phyloP scores from a whole-genome alignment of 768 basidiomycete genomes.

The Omphalotus guepiniiformis region DNA sequence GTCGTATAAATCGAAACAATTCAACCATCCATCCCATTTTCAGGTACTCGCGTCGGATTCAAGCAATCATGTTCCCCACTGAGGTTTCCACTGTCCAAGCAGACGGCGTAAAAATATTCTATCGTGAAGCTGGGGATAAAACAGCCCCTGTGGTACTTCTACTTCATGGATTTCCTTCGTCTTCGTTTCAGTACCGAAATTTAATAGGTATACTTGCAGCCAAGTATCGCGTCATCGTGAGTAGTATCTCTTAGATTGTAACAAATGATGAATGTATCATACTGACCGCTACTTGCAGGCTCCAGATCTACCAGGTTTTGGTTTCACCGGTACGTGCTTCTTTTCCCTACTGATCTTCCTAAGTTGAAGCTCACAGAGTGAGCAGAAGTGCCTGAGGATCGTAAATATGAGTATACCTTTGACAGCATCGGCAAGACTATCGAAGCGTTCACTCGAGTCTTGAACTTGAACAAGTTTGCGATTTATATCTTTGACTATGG shows the following conservation, averaged over 20 bases:
- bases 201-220: slow-evolving; percentile 38
- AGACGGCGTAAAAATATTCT: slow-evolving; percentile 38
- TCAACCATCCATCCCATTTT: no score
- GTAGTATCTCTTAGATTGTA: background rate
- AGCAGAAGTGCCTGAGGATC: slow-evolving; percentile 26
- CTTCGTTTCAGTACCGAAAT: slow-evolving; percentile 45
- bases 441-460: slow-evolving; percentile 34
- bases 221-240: slow-evolving; percentile 35
- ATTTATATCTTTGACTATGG: slow-evolving; percentile 52
- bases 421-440: slow-evolving; percentile 35
- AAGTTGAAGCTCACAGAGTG: background rate
- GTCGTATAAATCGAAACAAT: no score
- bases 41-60: slow-evolving; percentile 9
- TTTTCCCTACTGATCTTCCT: background rate
- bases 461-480: slow-evolving; percentile 34
- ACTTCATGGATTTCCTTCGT: slow-evolving; percentile 47
- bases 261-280: background rate
- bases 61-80: slow-evolving; percentile 14
- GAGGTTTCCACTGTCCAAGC: slow-evolving; percentile 22
- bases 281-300: slow-evolving; percentile 20
- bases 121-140: slow-evolving; percentile 34
- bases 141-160: slow-evolving; percentile 34
- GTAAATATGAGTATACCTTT: slow-evolving; percentile 38
- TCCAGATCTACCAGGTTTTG: slow-evolving; percentile 50
- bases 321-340: slow-evolving; percentile 34